These are phyloP conservation scores for Mycena floridula DNA, from an alignment of 768 basidiomycete species.

Conservation along the genomic window DNA sequence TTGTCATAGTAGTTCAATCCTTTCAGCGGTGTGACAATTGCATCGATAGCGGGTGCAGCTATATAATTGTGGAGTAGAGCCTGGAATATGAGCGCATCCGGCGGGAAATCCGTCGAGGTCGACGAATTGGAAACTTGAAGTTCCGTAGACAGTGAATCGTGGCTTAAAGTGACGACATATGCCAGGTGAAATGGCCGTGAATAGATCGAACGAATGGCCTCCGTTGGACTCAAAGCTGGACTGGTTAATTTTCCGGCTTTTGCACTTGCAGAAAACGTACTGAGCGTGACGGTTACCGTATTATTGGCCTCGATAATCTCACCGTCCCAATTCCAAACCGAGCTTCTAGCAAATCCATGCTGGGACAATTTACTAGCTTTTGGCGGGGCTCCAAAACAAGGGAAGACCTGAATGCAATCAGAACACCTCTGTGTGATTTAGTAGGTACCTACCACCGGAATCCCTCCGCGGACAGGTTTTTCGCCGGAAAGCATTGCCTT, in stretches of 20 bases:
- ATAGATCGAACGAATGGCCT: conserved; percentile 53
- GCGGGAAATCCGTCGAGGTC: conserved; percentile 25
- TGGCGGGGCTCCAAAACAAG: conserved; percentile 83
- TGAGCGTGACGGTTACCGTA: conserved; percentile 70
- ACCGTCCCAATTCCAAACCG: conserved; percentile 63
- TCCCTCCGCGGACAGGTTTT: conserved; percentile 52
- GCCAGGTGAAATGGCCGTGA: conserved; percentile 60
- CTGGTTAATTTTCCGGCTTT: conserved; percentile 2
- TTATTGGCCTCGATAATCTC: conserved; percentile 61
- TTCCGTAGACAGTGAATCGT: conserved; percentile 69
- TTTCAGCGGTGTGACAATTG: conserved; percentile 59
- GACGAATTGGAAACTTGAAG: conserved; percentile 77
- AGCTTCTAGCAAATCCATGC: conserved; percentile 88
- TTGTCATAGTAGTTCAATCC: conserved; percentile 76
- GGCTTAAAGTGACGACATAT: conserved; percentile 78
- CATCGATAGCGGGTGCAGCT: conserved; percentile 51
- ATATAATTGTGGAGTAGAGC: conserved; percentile 92
- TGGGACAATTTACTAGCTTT: conserved; percentile 62
- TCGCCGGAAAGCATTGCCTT: no score
- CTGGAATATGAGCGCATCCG: conserved; percentile 73
- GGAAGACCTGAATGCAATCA: conserved; percentile 49
- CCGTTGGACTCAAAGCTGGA: conserved; percentile 58
- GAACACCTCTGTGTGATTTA: background rate
- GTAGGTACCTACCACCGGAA: conserved; percentile 26
- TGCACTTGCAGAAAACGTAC: conserved; percentile 37